phyloP scores from a whole-genome alignment of 2,329 filamentous ascomycete species.

The Penicillium palitans region DNA sequence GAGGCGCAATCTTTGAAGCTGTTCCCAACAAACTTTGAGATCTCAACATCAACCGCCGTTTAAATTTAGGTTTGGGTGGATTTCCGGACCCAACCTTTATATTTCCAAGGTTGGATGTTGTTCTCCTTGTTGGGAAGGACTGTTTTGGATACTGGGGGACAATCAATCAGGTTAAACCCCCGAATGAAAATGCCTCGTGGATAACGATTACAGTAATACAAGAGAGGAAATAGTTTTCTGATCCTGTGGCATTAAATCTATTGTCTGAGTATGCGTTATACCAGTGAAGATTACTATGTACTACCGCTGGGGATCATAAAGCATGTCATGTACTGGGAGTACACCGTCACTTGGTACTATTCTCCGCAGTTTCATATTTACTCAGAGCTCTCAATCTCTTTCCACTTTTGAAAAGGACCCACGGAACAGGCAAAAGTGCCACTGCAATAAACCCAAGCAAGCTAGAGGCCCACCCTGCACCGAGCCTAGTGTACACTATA shows the following conservation, averaged over 20 bases:
- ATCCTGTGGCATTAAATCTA: neutral
- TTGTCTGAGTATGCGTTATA: neutral
- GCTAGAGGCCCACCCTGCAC: constrained; percentile 61
- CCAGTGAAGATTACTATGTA: neutral
- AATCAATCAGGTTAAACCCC: neutral
- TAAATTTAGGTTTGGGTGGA: neutral
- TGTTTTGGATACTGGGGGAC: neutral
- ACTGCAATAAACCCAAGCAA: constrained; percentile 58
- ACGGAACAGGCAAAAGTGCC: constrained; percentile 45
- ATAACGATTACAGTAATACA: neutral
- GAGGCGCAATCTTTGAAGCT: neutral
- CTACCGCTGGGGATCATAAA: neutral
- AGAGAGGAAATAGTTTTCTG: neutral
- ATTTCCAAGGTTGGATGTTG: neutral
- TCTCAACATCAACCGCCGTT: neutral
- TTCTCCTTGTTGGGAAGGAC: neutral
- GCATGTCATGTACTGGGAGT: neutral
- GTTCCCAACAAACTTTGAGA: neutral
- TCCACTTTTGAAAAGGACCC: constrained; percentile 52
- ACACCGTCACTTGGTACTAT: neutral
- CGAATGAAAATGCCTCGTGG: neutral
- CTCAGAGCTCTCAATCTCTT: constrained; percentile 16
- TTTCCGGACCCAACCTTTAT: neutral
- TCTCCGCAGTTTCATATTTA: constrained; percentile 13
- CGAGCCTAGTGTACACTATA: constrained; percentile 60